A percentile compares a stretch with the other conserved stretches of the same genome.
Evolutionary conservation across 1,284 basidiomycete genomes (phyloP).

Genomic region (Fistulinella cinereoalba): DNA sequence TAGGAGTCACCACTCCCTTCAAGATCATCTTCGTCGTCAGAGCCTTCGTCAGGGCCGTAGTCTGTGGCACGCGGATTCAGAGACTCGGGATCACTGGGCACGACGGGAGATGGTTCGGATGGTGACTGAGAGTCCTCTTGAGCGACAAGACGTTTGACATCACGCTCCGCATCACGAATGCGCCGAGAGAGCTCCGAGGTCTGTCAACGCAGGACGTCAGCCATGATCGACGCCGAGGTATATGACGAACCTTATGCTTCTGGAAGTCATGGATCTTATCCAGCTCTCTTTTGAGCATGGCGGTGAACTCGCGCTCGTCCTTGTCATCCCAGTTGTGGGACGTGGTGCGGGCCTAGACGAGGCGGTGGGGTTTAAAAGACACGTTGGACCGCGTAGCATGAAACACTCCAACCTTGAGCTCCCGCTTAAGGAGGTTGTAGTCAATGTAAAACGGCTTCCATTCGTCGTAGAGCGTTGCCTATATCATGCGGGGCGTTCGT

Average conservation of each 20-base stretch:
- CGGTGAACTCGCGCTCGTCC: constrained; percentile 82
- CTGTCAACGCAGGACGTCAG: constrained; percentile 38
- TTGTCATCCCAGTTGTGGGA: constrained; percentile 65
- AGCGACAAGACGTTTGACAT: constrained; percentile 74
- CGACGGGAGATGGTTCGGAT: constrained; percentile 30
- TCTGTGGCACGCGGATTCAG: constrained; percentile 48
- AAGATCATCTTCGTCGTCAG: constrained; percentile 62
- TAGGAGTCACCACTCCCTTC: constrained; percentile 65
- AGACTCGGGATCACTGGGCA: constrained; percentile 51
- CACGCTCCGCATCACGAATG: constrained; percentile 78
- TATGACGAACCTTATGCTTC: constrained; percentile 67
- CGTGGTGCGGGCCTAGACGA: constrained; percentile 54
- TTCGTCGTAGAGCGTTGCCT: constrained; percentile 86
- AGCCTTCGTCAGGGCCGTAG: constrained; percentile 66
- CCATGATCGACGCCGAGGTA: neutral
- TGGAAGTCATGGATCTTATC: constrained; percentile 98
- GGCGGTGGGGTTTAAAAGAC: neutral
- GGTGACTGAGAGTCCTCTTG: constrained; percentile 45
- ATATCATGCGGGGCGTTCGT: neutral
- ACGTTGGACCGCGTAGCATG: neutral
- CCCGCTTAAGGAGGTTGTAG: constrained; percentile 86
- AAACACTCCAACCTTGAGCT: constrained; percentile 65
- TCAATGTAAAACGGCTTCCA: constrained; percentile 90
- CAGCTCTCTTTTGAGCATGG: constrained; percentile 81
- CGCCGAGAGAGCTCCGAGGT: constrained; percentile 80